Base-by-base conservation (phyloP, 495 filamentous ascomycete genomes). In the Sporormia fimetaria region DNA sequence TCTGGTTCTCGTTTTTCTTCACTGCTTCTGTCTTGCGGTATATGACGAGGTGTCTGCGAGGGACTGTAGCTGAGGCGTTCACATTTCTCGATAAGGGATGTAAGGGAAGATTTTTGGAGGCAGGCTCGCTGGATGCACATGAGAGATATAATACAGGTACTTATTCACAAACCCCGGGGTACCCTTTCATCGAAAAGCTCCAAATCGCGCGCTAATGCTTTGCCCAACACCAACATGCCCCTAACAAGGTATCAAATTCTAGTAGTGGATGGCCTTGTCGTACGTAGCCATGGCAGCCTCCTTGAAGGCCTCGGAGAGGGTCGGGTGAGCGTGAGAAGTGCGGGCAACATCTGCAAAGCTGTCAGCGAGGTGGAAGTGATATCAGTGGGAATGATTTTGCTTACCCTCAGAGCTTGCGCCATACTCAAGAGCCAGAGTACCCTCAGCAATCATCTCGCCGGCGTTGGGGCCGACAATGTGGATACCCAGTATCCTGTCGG, bases 361-460 rank as follows among this genome's bases (percentile, higher is more conserved):
- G 26, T 44, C 37, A 52, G 43, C 31, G 9, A 38, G 6, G 23
- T 3, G 26, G 14, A 9, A n/a, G 9, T 21, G 37, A 14, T 28
- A 1, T n/a, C 15, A 21, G 15, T n/a, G 10, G 5, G 15, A 27
- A 33, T 16, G 3, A 26, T n/a, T n/a, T n/a, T n/a, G 10, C 50
- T 23, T 49, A 67, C 95, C 92, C 71, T 96, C 90, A 55, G 76
- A 81, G 45, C 81, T 87, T 17, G 90, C 90, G 37, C 90, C 90
- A 60, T 96, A 98, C 71, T 98, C 90, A 36, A 98, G 66, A 38
- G 90, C 92, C 52, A 98, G 70, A 27, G 87, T 88, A 40, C 82
- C 90, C 70, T 98, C 90, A 12, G 88, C 90, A 67, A 98, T 94
- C 92, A 98, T 94, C 74, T 98, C 90, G 54, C 90, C 90, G 27